Evolutionary conservation across 768 basidiomycete genomes (phyloP).

Genomic region (Roridomyces roridus): DNA sequence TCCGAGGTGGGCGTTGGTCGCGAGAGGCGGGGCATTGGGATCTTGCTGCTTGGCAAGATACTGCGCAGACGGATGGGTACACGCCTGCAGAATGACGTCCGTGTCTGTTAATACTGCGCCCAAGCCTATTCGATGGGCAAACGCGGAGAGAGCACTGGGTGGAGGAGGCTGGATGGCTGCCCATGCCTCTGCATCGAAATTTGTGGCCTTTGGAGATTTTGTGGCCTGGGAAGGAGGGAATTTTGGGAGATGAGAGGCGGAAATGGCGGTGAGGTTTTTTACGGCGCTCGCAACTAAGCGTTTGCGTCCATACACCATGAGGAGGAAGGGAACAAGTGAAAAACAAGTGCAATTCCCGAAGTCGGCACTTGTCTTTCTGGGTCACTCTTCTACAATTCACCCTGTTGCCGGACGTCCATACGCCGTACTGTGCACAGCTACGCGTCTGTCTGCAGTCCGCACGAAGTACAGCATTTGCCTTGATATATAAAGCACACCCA

Average conservation of each 20-base stretch:
- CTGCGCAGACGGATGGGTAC: conserved; percentile 80
- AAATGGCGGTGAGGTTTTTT: conserved; percentile 48
- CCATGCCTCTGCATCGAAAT: conserved; percentile 74
- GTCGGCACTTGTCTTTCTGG: no score
- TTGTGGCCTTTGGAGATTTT: conserved; percentile 39
- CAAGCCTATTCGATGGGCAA: conserved; percentile 79
- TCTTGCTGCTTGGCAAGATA: conserved; percentile 60
- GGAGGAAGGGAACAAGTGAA: background rate
- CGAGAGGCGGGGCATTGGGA: conserved; percentile 57
- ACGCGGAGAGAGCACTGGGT: conserved; percentile 72
- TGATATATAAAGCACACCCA: no score
- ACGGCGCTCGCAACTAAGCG: conserved; percentile 44
- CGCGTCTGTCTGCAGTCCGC: no score
- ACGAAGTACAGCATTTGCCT: no score
- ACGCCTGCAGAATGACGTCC: conserved; percentile 70
- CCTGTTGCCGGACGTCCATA: no score
- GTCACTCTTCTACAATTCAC: no score
- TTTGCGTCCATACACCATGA: conserved; percentile 66
- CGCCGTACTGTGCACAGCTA: no score
- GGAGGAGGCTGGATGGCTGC: conserved; percentile 75
- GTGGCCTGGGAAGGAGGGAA: conserved; percentile 54
- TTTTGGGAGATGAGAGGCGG: conserved; percentile 55
- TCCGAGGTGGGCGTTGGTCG: conserved; percentile 78
- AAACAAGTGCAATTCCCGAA: background rate
- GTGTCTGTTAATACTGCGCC: conserved; percentile 57